Conservation (phyloP, 306 rosid species). For the Castanopsis chinensis region DNA sequence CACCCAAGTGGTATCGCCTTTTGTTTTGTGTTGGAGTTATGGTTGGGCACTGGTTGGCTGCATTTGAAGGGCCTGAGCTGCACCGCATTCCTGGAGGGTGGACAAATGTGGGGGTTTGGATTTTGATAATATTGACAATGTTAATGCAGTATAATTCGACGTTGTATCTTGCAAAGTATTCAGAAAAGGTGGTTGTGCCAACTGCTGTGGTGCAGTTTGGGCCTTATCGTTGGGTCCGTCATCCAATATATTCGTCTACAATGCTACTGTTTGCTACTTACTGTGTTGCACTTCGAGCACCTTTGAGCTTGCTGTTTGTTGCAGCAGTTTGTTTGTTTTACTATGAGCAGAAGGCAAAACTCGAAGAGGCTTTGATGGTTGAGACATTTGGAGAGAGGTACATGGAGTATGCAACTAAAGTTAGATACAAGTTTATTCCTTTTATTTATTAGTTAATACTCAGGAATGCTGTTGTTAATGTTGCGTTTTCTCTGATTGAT, state of each 20-base stretch:
- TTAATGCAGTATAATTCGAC: slow-evolving; percentile 82
- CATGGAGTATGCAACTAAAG: slow-evolving; percentile 70
- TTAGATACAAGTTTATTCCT: slow-evolving; percentile 81
- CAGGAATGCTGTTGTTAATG: slow-evolving; percentile 17
- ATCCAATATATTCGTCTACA: slow-evolving; percentile 81
- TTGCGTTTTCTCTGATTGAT: slow-evolving; percentile 5
- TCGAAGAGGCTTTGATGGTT: slow-evolving; percentile 89
- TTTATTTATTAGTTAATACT: slow-evolving; percentile 56
- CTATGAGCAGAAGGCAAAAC: slow-evolving; percentile 76
- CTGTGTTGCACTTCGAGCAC: slow-evolving; percentile 76
- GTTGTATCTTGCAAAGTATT: slow-evolving; percentile 80
- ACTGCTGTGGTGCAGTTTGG: slow-evolving; percentile 87
- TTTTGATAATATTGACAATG: slow-evolving; percentile 54
- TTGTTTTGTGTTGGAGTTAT: slow-evolving; percentile 66
- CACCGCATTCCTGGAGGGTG: slow-evolving; percentile 67
- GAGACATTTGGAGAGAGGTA: slow-evolving; percentile 76
- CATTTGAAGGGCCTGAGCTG: slow-evolving; percentile 95
- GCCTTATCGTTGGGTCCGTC: slow-evolving; percentile 91
- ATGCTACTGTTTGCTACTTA: slow-evolving; percentile 72
- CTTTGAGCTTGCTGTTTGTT: slow-evolving; percentile 59
- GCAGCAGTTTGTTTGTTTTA: slow-evolving; percentile 69
- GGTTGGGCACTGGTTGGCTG: slow-evolving; percentile 88
- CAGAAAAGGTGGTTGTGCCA: slow-evolving; percentile 90
- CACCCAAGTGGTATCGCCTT: slow-evolving; percentile 57
- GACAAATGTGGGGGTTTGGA: slow-evolving; percentile 73